Conservation (phyloP, 257 asterid species). For the Scutellaria baicalensis region DNA sequence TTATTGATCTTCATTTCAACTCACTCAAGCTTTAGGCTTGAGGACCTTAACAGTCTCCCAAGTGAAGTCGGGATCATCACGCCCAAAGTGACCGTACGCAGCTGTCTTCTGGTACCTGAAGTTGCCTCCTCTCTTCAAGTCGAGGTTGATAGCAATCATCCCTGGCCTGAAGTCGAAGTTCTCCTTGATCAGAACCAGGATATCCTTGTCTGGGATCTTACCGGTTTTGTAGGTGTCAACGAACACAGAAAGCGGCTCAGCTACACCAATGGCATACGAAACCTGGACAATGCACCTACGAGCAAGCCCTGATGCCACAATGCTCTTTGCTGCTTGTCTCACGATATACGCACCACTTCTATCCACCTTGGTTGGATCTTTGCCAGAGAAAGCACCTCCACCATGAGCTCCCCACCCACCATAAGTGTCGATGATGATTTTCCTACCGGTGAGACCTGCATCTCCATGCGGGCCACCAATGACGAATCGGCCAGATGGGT, state of each 20-base stretch:
- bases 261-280: constrained; percentile 66
- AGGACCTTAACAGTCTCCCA: constrained; percentile 68
- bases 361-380: constrained; percentile 67
- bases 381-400: constrained; percentile 73
- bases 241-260: constrained; percentile 64
- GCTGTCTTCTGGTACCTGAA: constrained; percentile 74
- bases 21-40: constrained; percentile 49
- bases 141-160: constrained; percentile 63
- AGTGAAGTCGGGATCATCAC: constrained; percentile 63
- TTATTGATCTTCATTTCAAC: background rate
- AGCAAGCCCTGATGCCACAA: constrained; percentile 70
- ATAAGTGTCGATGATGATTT: constrained; percentile 54
- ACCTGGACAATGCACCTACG: constrained; percentile 66
- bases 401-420: constrained; percentile 84
- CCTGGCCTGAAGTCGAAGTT: constrained; percentile 74
- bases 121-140: constrained; percentile 63
- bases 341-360: constrained; percentile 68
- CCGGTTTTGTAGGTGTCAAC: constrained; percentile 66
- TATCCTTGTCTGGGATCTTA: constrained; percentile 56
- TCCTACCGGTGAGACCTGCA: constrained; percentile 66
- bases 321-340: constrained; percentile 68
- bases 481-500: constrained; percentile 63
- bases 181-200: constrained; percentile 50
- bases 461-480: constrained; percentile 71
- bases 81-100: constrained; percentile 70